Conservation (phyloP, 176 grass and related monocot species). For the Secale cereale region DNA sequence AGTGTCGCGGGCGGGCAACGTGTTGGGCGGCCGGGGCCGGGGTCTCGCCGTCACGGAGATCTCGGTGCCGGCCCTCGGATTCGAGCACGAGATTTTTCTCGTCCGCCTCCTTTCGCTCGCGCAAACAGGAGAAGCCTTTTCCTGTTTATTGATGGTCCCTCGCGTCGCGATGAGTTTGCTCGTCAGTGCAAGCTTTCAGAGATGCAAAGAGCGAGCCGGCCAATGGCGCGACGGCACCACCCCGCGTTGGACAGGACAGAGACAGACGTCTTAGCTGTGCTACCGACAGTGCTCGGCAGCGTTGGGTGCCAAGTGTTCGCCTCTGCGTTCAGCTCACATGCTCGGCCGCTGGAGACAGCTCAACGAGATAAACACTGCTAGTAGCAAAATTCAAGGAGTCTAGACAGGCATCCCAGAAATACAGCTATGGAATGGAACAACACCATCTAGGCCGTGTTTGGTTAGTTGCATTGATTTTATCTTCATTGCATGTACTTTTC, state of each 20-base stretch:
- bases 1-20: neutral
- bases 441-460: too few species aligned
- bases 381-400: neutral
- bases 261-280: neutral
- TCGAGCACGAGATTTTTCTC: conserved; percentile 26
- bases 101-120: neutral
- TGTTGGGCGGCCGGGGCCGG: neutral
- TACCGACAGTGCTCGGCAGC: neutral
- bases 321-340: conserved; percentile 7
- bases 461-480: too few species aligned
- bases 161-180: neutral
- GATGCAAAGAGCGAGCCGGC: neutral
- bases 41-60: conserved; percentile 33
- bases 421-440: too few species aligned
- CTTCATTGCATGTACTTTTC: too few species aligned
- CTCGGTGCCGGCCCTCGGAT: conserved; percentile 16
- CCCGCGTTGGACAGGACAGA: neutral
- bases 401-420: neutral
- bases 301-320: conserved; percentile 15
- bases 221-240: neutral
- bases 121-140: neutral
- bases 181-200: conserved; percentile 4
- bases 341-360: neutral
- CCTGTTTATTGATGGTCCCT: neutral
- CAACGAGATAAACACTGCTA: neutral